Evolutionary conservation across 2,329 filamentous ascomycete species (phyloP), one percentile per base, ranked within the genome.

Genomic region (Pseudofabraea citricarpa): DNA sequence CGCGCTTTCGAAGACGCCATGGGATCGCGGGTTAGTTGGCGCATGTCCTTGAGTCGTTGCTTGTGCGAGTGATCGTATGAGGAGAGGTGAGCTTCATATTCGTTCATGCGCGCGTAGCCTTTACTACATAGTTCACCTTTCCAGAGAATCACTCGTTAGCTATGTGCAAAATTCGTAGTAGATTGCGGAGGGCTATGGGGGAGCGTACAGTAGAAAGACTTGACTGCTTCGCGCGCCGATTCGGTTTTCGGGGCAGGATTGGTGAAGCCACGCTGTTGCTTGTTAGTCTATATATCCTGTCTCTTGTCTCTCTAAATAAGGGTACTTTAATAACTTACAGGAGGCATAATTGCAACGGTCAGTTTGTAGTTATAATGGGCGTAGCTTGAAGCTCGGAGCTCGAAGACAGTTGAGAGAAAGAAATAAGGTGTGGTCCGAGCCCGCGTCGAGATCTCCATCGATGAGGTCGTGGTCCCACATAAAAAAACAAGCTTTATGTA

Each of bases 21-120:
- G 2, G 85, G 81, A 52, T 89, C 83, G 53, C 83, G 81, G 23
- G 85, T 82, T 72, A 90, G 84, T 57, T 86, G 82, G 66, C 89
- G 89, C 86, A 91, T 90, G 57, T 93, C 87, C 65, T 88, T 87
- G 46, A 90, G 77, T 39, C 87, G 85, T 69, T 94, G 90, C 64
- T 90, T 90, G 67, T 98, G 93, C 56, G 87, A 87, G 67, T 98
- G 93, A 62, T 97, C 93, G 66, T 97, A 97, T 57, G 87, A 93
- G 51, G 83, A 83, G 44, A 96, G 87, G 64, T 98, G 93, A 6
- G 90, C 85, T 66, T 97, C 91, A 64, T 94, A 96, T 64, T 97
- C 91, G 61, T 94, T 91, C 75, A 95, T 91, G 44, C 93, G 89
- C 2, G 84, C 82, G 68, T 97, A 98, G 56, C 90, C 91, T 69